Conservation (phyloP, 192 early-diverging fungal genomes). For the Allomyces javanicus region DNA sequence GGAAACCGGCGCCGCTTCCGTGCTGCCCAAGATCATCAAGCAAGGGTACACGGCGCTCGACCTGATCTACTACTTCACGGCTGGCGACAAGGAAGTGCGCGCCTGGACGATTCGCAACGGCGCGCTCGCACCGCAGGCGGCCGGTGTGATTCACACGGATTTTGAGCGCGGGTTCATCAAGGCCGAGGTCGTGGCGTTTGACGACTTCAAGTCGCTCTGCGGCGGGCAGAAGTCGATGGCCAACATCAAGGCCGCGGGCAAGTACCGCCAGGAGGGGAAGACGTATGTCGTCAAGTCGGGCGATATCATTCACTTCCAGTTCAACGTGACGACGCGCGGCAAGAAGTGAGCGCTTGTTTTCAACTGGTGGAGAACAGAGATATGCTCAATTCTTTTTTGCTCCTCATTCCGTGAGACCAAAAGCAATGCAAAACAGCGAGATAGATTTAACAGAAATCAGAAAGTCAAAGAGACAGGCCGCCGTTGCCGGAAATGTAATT, state of each 20-base stretch:
- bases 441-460: no score
- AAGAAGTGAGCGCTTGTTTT: no score
- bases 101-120: slow-evolving; percentile 77
- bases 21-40: slow-evolving; percentile 74
- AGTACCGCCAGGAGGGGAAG: slow-evolving; percentile 77
- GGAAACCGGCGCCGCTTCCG: slow-evolving; percentile 41
- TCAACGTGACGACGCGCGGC: no score
- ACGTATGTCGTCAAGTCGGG: slow-evolving; percentile 85
- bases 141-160: slow-evolving; percentile 73
- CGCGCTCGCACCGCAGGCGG: slow-evolving; percentile 74
- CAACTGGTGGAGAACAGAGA: no score
- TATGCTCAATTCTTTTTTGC: no score
- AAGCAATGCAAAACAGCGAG: no score
- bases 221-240: slow-evolving; percentile 39
- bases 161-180: slow-evolving; percentile 75
- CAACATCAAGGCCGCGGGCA: slow-evolving; percentile 78
- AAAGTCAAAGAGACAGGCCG: no score
- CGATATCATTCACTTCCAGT: slow-evolving; percentile 63
- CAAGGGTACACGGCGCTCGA: slow-evolving; percentile 74
- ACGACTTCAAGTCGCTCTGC: slow-evolving; percentile 54
- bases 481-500: no score
- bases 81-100: slow-evolving; percentile 72
- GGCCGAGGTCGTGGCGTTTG: slow-evolving; percentile 79
- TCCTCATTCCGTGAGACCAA: no score
- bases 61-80: slow-evolving; percentile 88